Base-by-base conservation (phyloP, 495 filamentous ascomycete species). In the Elasticomyces elasticus region DNA sequence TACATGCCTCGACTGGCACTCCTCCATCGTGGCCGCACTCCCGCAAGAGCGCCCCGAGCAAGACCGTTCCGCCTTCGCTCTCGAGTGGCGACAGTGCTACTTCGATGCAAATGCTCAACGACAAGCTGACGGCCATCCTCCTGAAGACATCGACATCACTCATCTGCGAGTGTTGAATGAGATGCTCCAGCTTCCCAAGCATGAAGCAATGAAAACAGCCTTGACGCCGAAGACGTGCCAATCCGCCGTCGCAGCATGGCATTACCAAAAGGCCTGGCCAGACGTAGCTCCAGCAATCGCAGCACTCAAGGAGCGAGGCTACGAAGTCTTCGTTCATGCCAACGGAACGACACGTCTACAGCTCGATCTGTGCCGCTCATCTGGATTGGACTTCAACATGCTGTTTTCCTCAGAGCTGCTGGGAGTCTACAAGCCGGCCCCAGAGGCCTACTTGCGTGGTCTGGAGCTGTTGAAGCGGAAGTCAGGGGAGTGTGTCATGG, bases 351-450 rank as follows among this genome's bases (percentile, higher is more conserved):
- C 75, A 26, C 69, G 77, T 42, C 65, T 79, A 24, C 77, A 79
- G 62, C 71, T 80, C 15, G 73, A 78, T 59, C 62, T 79, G 5
- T 63, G 58, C 13, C 65, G 69, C 15, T 76, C 76, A 0, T 74
- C 76, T 0, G 72, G 70, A 5, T 50, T 79, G 26, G 48, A 53
- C 2, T 81, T 79, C 64, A 62, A 76, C 58, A 73, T 73, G 69
- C 61, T 89, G 44, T 68, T 79, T 42, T 83, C 78, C 22, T 75
- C 79, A 0, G 85, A 83, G 66, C 71, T 83, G 51, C 89, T 88
- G 61, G 71, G 73, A 11, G 80, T 78, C 5, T 89, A 89, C 62
- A 92, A 91, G 64, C 87, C 87, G 5, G 75, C 79, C 52, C 76
- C 80, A 13, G 68, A 66, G 31, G 79, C 82, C 10, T 90, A 89